Evolutionary conservation across 441 rosid species (phyloP), one percentile per base, ranked within the genome.

Genomic region (Raphanus hybrid): DNA sequence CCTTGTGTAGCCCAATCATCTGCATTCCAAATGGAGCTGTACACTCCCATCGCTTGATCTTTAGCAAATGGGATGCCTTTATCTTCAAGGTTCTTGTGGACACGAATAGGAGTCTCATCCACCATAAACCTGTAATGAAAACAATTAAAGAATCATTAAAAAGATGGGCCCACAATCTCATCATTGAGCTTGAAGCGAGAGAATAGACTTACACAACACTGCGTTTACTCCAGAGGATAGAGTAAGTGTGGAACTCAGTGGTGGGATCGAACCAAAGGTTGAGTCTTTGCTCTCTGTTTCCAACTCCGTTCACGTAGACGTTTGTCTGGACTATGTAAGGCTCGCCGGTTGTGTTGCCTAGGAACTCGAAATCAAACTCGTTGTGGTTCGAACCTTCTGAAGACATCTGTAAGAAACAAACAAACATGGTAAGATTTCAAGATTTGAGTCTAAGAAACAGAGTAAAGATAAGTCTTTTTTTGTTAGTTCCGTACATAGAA

Each of bases 1-100:
- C 98, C 99, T 67, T 91, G 99, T 0, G 99, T 96, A 2, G 98
- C 99, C 99, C 99, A 96, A 78, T 96, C 98, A 68, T 93, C 99
- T 4, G 99, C 99, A 8, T 96, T 96, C 99, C 99, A 96, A 35
- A 96, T 93, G 10, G 99, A 96, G 77, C 99, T 96, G 87, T 92
- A 93, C 0, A 92, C 93, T 3, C 99, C 95, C 99, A 96, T 96
- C 6, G 97, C 81, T 75, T 96, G 99, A 73, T 91, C 96, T 85
- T 87, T 96, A 0, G 98, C 97, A 69, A 82, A 96, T 0, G 98
- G 93, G 8, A 96, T 85, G 16, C 98, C 99, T 61, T 85, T 87
- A 83, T 82, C 84, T 79, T 96, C 99, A 85, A 96, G 85, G 70
- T 96, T 96, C 26, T 88, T 80, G 83, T 92, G 99, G 50, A 87